Evolutionary conservation across 2,329 filamentous ascomycete species (phyloP).

Genomic region (Aureobasidium sp.): DNA sequence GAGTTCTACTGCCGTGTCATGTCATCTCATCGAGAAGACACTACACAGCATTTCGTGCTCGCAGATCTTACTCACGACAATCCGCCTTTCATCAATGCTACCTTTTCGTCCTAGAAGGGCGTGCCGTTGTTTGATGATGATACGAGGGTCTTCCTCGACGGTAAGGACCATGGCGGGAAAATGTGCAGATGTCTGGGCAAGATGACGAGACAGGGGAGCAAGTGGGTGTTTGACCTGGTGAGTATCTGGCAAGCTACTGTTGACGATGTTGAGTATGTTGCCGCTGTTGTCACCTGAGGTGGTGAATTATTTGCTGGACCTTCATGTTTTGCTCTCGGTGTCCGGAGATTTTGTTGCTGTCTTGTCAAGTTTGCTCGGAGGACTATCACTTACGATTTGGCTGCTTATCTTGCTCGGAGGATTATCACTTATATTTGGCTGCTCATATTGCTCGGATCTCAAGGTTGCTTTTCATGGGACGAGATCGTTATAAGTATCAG

Average conservation of each 20-base stretch:
- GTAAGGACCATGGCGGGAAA: conserved; percentile 18
- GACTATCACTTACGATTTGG: background rate
- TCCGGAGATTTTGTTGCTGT: background rate
- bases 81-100: conserved; percentile 44
- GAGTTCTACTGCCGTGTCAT: conserved; percentile 57
- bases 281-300: conserved; percentile 30
- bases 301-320: background rate
- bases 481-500: too few species aligned
- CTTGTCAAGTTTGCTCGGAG: background rate
- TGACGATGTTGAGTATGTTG: conserved; percentile 45
- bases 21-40: conserved; percentile 47
- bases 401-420: background rate
- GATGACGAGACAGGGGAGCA: conserved; percentile 35
- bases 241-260: conserved; percentile 45
- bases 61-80: conserved; percentile 52
- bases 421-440: too few species aligned
- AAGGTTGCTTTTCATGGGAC: background rate
- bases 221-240: conserved; percentile 38
- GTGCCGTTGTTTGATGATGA: conserved; percentile 36
- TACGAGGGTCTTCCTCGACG: conserved; percentile 34
- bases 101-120: conserved; percentile 40
- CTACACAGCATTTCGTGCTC: conserved; percentile 56
- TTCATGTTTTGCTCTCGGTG: background rate
- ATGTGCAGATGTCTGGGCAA: conserved; percentile 43
- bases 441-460: background rate